Evolutionary conservation across 345 rosid species (phyloP).

Genomic region (Citrus mangshanensis): DNA sequence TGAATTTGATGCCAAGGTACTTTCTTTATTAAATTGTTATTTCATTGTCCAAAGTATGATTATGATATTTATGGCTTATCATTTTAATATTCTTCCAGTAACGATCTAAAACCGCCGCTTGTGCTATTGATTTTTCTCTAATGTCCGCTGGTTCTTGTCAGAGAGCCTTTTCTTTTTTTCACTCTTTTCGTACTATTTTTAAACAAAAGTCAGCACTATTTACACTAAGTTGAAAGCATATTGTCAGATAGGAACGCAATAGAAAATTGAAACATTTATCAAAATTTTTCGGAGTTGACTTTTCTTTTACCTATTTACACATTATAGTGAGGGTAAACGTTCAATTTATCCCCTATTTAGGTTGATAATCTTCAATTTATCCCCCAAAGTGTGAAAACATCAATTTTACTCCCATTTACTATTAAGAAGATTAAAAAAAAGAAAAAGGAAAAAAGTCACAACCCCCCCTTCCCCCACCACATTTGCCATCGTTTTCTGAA

Average conservation of each 20-base stretch:
- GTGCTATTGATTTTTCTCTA: neutral
- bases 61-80: neutral
- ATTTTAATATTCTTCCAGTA: neutral
- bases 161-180: neutral
- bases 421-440: too few relatives aligned
- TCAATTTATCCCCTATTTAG: too few relatives aligned
- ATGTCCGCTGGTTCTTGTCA: neutral
- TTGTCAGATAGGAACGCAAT: neutral
- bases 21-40: neutral
- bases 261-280: neutral
- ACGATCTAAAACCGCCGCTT: neutral
- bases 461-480: too few relatives aligned
- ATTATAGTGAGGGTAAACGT: neutral
- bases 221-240: neutral
- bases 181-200: neutral
- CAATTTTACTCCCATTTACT: too few relatives aligned
- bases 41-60: neutral
- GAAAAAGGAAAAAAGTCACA: too few relatives aligned
- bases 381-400: too few relatives aligned
- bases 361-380: too few relatives aligned
- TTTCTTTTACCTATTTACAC: neutral
- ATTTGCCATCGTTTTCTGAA: too few relatives aligned
- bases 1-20: slow-evolving; percentile 82
- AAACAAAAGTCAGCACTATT: neutral
- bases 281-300: neutral